Evolutionary conservation across 225 moss, liverwort and hornwort genomes (phyloP).

Genomic region (Antitrichia curtipendula): DNA sequence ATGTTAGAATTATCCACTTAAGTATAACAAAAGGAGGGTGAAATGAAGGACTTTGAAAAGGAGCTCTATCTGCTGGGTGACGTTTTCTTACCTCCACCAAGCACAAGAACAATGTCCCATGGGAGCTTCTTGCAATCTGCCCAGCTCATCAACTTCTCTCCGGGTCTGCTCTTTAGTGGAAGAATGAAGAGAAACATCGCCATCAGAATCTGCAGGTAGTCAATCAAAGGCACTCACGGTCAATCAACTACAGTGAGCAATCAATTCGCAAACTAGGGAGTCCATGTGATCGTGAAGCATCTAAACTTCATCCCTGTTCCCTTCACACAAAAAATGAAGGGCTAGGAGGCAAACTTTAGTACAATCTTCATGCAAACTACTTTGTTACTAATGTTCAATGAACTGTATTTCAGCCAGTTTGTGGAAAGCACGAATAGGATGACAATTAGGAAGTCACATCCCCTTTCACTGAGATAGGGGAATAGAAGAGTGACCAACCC

Average conservation of each 20-base stretch:
- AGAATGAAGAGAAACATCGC: conserved; percentile 64
- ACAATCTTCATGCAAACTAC: background rate
- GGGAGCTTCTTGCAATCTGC: conserved; percentile 73
- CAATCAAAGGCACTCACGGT: background rate
- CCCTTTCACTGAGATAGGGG: background rate
- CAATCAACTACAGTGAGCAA: background rate
- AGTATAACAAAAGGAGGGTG: background rate
- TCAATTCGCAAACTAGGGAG: background rate
- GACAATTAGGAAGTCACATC: background rate
- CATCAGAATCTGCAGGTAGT: conserved; percentile 43
- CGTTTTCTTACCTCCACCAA: conserved; percentile 33
- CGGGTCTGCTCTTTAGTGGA: conserved; percentile 20
- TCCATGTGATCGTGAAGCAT: background rate
- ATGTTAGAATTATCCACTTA: background rate
- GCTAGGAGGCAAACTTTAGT: background rate
- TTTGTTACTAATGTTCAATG: background rate
- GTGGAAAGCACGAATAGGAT: background rate
- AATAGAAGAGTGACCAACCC: background rate
- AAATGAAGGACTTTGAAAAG: background rate
- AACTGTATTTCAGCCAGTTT: background rate
- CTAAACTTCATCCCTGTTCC: background rate
- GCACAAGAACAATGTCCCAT: conserved; percentile 71
- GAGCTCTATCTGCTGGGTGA: background rate
- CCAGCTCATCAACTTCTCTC: conserved; percentile 81
- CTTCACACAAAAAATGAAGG: background rate